A percentile compares a stretch with the other conserved stretches of the same genome.
Conservation (phyloP, 164 flowering plant genomes). For the Stephania cephalantha region DNA sequence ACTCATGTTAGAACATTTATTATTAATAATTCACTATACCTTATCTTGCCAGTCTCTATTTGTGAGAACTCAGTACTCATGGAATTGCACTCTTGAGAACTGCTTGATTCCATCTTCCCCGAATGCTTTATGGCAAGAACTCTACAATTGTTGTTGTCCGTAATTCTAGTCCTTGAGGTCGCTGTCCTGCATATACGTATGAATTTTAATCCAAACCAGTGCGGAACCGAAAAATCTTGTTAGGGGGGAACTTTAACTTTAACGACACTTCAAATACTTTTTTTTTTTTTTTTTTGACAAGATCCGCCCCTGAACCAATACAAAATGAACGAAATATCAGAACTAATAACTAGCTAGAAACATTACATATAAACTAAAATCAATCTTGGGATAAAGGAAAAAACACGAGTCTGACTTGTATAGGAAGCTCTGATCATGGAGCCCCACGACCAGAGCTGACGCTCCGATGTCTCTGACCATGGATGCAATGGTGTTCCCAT, state of each 20-base stretch:
- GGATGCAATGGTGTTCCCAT: constrained; percentile 44
- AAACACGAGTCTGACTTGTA: constrained; percentile 47
- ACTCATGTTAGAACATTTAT: too few relatives aligned
- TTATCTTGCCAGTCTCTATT: constrained; percentile 47
- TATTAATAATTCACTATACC: constrained; percentile 27
- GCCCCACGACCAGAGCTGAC: constrained; percentile 65
- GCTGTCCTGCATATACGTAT: constrained; percentile 40
- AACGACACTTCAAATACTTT: too few relatives aligned
- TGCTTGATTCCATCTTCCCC: constrained; percentile 15
- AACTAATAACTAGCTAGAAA: too few relatives aligned
- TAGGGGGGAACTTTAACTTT: too few relatives aligned
- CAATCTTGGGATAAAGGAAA: too few relatives aligned
- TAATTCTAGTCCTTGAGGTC: constrained; percentile 30
- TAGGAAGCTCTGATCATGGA: constrained; percentile 80
- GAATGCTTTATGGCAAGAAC: constrained; percentile 65
- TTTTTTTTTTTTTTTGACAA: too few relatives aligned
- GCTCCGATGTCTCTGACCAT: constrained; percentile 71
- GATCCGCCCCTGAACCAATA: too few relatives aligned
- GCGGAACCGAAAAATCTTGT: too few relatives aligned
- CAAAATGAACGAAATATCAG: too few relatives aligned
- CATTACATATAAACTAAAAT: not conserved
- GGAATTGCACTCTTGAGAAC: constrained; percentile 21
- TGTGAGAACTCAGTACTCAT: constrained; percentile 58
- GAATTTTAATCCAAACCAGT: too few relatives aligned
- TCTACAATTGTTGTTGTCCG: constrained; percentile 56